Conservation (phyloP, 768 basidiomycete genomes). For the Podaxis sp. region DNA sequence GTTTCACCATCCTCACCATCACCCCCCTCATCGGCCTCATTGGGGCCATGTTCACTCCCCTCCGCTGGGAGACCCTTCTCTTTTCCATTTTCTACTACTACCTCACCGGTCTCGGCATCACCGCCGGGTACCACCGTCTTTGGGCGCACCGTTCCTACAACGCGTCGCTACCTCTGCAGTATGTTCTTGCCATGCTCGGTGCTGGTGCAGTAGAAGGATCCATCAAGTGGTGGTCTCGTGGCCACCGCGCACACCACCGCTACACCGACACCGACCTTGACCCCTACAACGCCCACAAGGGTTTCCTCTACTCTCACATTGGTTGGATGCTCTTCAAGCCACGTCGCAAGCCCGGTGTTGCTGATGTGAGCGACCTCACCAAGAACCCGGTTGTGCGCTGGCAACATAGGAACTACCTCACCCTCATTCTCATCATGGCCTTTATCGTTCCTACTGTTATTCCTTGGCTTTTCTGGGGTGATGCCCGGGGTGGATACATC, state of each 20-base stretch:
- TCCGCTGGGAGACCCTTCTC: slow-evolving; percentile 72
- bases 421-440: slow-evolving; percentile 64
- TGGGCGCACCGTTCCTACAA: slow-evolving; percentile 98
- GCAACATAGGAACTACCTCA: slow-evolving; percentile 82
- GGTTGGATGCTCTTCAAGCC: slow-evolving; percentile 95
- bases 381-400: slow-evolving; percentile 78
- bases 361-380: slow-evolving; percentile 83
- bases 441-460: slow-evolving; percentile 73
- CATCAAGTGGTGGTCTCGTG: slow-evolving; percentile 98
- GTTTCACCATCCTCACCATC: slow-evolving; percentile 64
- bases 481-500: slow-evolving; percentile 80
- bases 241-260: slow-evolving; percentile 95
- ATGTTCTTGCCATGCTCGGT: slow-evolving; percentile 77
- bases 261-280: slow-evolving; percentile 98
- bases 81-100: slow-evolving; percentile 37
- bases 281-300: slow-evolving; percentile 91
- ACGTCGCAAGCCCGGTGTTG: slow-evolving; percentile 82
- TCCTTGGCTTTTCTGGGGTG: slow-evolving; percentile 80
- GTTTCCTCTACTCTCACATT: slow-evolving; percentile 82
- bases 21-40: slow-evolving; percentile 71
- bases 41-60: slow-evolving; percentile 62
- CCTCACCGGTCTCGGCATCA: slow-evolving; percentile 75
- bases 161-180: slow-evolving; percentile 82
- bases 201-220: slow-evolving; percentile 95
- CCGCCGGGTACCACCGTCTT: slow-evolving; percentile 93